phyloP scores from a whole-genome alignment of 2,329 filamentous ascomycete species.

The Cadophora luteo-olivacea region DNA sequence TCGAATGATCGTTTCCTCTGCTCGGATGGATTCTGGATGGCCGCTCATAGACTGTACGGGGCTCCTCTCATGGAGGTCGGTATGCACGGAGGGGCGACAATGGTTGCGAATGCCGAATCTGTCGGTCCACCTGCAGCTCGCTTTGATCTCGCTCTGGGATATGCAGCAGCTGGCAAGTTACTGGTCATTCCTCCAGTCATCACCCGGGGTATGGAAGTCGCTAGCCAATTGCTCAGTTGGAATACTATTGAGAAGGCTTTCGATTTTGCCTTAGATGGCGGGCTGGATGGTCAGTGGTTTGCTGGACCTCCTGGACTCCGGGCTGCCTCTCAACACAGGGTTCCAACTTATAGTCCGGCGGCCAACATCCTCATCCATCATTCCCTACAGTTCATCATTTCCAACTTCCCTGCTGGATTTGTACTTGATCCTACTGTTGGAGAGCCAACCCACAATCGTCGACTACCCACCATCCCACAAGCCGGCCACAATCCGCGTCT shows the following conservation, averaged over 20 bases:
- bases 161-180: conserved; percentile 67
- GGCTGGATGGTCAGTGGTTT: conserved; percentile 48
- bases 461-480: conserved; percentile 48
- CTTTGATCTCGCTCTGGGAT: conserved; percentile 65
- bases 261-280: conserved; percentile 61
- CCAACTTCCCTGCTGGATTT: conserved; percentile 66
- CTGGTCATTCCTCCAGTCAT: conserved; percentile 62
- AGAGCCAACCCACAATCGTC: conserved; percentile 54
- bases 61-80: conserved; percentile 53
- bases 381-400: conserved; percentile 64
- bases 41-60: conserved; percentile 64
- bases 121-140: conserved; percentile 50
- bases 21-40: conserved; percentile 62
- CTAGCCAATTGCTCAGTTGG: conserved; percentile 64
- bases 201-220: conserved; percentile 64
- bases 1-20: conserved; percentile 59
- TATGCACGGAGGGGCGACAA: conserved; percentile 5
- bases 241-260: conserved; percentile 66
- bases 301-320: conserved; percentile 41
- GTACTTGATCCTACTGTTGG: conserved; percentile 58
- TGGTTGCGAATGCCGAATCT: conserved; percentile 35
- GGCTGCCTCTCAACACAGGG: conserved; percentile 19
- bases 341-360: conserved; percentile 58
- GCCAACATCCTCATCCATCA: conserved; percentile 60
- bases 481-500: conserved; percentile 58